These are phyloP conservation scores for Mucor racemosus DNA, from an alignment of 371 early-diverging fungal genomes.

Conservation along the genomic window DNA sequence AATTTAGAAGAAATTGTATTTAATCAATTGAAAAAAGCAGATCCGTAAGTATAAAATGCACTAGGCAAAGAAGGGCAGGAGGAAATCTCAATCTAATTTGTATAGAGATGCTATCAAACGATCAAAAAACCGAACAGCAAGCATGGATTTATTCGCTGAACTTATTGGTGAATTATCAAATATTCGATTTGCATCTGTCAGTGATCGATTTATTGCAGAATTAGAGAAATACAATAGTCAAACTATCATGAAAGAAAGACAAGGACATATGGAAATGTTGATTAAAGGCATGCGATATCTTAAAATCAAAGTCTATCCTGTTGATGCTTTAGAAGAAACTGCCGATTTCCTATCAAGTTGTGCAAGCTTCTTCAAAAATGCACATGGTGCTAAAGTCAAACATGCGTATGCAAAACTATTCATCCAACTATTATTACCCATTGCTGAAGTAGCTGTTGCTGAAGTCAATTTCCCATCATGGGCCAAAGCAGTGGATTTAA, in stretches of 20 bases:
- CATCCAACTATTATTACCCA: conserved; percentile 87
- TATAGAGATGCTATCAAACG: conserved; percentile 74
- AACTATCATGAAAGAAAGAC: conserved; percentile 64
- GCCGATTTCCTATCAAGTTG: conserved; percentile 89
- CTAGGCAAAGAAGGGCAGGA: background rate
- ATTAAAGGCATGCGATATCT: conserved; percentile 90
- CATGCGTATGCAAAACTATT: conserved; percentile 91
- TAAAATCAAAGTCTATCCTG: conserved; percentile 85
- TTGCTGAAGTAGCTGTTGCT: conserved; percentile 89
- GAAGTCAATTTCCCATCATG: conserved; percentile 96
- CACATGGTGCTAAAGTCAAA: conserved; percentile 83
- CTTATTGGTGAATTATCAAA: conserved; percentile 88
- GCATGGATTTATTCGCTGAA: conserved; percentile 87
- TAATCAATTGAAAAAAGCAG: conserved; percentile 82
- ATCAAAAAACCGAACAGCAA: conserved; percentile 83
- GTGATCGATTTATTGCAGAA: conserved; percentile 92
- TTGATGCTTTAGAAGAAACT: conserved; percentile 91
- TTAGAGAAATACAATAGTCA: conserved; percentile 73
- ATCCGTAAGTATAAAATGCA: conserved; percentile 70
- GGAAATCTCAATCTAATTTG: background rate
- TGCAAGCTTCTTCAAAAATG: conserved; percentile 85
- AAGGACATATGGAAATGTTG: conserved; percentile 83
- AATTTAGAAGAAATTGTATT: conserved; percentile 93
- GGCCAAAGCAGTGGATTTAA: conserved; percentile 88
- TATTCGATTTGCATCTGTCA: conserved; percentile 89